phyloP scores from a whole-genome alignment of 75 land plant genomes.

The Larix kaempferi region DNA sequence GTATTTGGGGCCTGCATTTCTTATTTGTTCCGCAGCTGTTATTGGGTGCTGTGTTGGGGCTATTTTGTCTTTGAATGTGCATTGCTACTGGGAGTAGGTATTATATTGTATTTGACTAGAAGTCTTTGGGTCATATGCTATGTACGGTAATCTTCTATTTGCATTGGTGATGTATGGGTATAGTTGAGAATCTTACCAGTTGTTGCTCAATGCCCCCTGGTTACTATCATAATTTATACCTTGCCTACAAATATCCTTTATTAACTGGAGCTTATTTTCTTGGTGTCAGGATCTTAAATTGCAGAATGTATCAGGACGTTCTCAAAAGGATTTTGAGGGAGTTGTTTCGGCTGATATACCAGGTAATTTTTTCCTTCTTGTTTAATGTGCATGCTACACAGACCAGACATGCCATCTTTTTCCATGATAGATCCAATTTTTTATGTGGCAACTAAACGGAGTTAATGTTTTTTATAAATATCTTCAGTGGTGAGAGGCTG shows the following conservation, averaged over 20 bases:
- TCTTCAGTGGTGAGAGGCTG: background rate
- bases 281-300: conserved; percentile 60
- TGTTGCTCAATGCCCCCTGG: background rate
- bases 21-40: too few relatives aligned
- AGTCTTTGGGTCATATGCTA: background rate
- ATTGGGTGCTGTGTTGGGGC: too few relatives aligned
- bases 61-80: background rate
- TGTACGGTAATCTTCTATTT: background rate
- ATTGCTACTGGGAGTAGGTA: background rate
- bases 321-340: conserved; percentile 79
- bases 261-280: background rate
- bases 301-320: conserved; percentile 55
- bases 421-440: background rate
- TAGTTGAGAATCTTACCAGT: background rate
- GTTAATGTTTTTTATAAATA: background rate
- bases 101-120: background rate
- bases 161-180: background rate
- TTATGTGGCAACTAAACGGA: background rate
- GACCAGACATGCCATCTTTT: background rate
- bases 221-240: background rate
- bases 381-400: background rate
- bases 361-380: conserved; percentile 33
- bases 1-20: too few relatives aligned
- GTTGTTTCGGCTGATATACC: conserved; percentile 70
- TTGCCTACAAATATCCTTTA: background rate